Evolutionary conservation across 2,329 filamentous ascomycete genomes (phyloP).

Genomic region (Neospermospora avenae): DNA sequence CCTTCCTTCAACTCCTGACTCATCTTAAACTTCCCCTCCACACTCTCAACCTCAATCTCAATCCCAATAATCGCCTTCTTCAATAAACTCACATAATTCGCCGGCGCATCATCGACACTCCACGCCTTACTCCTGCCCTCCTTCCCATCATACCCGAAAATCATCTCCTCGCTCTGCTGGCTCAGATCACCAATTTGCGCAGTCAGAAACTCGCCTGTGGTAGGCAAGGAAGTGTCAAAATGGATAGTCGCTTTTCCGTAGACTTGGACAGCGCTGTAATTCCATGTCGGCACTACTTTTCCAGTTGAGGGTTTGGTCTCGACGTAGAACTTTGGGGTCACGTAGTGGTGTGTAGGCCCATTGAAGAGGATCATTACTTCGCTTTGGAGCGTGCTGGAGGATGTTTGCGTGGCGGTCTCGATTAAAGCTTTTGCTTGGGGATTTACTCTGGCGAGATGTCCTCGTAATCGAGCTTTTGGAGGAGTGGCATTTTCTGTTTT

Average conservation of each 20-base stretch:
- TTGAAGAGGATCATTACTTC: slow-evolving; percentile 65
- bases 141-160: slow-evolving; percentile 54
- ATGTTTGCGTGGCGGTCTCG: slow-evolving; percentile 37
- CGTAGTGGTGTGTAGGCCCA: slow-evolving; percentile 55
- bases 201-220: slow-evolving; percentile 47
- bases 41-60: slow-evolving; percentile 51
- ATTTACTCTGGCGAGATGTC: slow-evolving; percentile 61
- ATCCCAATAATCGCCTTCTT: slow-evolving; percentile 59
- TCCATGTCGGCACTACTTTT: slow-evolving; percentile 70
- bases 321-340: slow-evolving; percentile 66
- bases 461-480: slow-evolving; percentile 43
- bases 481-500: slow-evolving; percentile 32
- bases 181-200: slow-evolving; percentile 53
- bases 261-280: slow-evolving; percentile 63
- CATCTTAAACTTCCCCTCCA: slow-evolving; percentile 66
- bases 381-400: slow-evolving; percentile 37
- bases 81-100: slow-evolving; percentile 52
- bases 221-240: slow-evolving; percentile 45
- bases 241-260: slow-evolving; percentile 57
- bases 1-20: slow-evolving; percentile 55
- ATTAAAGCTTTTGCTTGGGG: slow-evolving; percentile 62
- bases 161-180: slow-evolving; percentile 45
- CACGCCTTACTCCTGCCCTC: slow-evolving; percentile 43
- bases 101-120: slow-evolving; percentile 56
- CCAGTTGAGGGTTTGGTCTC: slow-evolving; percentile 61